Conservation (phyloP, 2,329 filamentous ascomycete genomes). For the Xylaria sp. region DNA sequence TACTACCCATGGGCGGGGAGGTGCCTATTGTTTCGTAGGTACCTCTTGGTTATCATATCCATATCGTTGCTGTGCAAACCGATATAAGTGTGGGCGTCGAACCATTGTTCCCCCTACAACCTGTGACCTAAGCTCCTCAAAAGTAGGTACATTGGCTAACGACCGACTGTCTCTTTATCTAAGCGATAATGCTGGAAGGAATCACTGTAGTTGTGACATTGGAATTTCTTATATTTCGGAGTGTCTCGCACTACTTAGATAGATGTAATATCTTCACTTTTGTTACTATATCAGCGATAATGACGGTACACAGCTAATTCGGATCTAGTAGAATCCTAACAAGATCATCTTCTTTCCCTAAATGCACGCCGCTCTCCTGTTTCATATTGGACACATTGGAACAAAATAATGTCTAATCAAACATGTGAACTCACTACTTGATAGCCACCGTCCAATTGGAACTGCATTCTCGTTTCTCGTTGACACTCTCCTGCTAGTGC, state of each 20-base stretch:
- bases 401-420: not conserved
- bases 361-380: conserved; percentile 7
- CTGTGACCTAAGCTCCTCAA: not conserved
- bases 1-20: not conserved
- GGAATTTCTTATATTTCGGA: not conserved
- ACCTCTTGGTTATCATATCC: not conserved
- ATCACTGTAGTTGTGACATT: not conserved
- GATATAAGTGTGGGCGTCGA: not conserved
- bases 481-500: not conserved
- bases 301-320: conserved; percentile 17
- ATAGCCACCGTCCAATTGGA: not conserved
- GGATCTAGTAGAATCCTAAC: conserved; percentile 10
- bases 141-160: not conserved
- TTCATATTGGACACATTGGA: conserved; percentile 7
- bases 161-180: not conserved
- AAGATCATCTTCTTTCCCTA: conserved; percentile 10
- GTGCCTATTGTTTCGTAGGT: conserved; percentile 8
- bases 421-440: not conserved
- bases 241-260: conserved; percentile 3
- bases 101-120: not conserved
- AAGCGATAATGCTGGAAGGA: not conserved
- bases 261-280: conserved; percentile 7
- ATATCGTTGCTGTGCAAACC: conserved; percentile 11
- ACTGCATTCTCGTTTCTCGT: not conserved
- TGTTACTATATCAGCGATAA: not conserved